phyloP scores from a whole-genome alignment of 164 flowering plant species.

The Magnolia kwangsiensis region DNA sequence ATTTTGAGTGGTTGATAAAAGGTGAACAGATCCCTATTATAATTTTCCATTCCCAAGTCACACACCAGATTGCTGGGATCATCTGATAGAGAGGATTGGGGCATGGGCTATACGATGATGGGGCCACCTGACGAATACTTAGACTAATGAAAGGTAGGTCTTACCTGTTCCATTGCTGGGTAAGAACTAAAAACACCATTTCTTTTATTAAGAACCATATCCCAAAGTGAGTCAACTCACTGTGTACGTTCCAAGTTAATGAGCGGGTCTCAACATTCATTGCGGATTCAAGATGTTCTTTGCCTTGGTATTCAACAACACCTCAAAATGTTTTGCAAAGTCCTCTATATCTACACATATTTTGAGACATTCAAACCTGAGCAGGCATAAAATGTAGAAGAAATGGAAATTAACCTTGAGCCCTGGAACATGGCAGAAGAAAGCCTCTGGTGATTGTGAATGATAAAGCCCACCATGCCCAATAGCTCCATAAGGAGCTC shows the following conservation, averaged over 20 bases:
- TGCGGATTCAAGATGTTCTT: background rate
- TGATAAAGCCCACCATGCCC: constrained; percentile 99
- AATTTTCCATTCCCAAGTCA: no score
- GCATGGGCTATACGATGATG: background rate
- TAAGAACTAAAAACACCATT: background rate
- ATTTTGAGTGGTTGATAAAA: background rate
- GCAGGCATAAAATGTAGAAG: background rate
- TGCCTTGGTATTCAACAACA: background rate
- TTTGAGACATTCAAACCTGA: background rate
- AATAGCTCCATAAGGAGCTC: constrained; percentile 97
- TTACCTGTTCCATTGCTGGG: background rate
- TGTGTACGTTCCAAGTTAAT: background rate
- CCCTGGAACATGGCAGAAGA: constrained; percentile 98
- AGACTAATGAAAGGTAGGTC: background rate
- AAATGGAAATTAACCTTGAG: constrained; percentile 52
- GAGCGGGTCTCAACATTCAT: background rate
- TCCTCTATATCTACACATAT: background rate
- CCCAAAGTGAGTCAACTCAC: background rate
- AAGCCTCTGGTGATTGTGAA: constrained; percentile 98
- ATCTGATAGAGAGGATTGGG: no score
- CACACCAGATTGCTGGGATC: background rate
- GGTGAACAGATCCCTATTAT: background rate
- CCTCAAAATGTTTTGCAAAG: background rate
- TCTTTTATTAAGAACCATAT: background rate
- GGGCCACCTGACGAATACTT: background rate